Base-by-base conservation (phyloP, 2,329 filamentous ascomycete genomes). In the Verticillium tricorpus region DNA sequence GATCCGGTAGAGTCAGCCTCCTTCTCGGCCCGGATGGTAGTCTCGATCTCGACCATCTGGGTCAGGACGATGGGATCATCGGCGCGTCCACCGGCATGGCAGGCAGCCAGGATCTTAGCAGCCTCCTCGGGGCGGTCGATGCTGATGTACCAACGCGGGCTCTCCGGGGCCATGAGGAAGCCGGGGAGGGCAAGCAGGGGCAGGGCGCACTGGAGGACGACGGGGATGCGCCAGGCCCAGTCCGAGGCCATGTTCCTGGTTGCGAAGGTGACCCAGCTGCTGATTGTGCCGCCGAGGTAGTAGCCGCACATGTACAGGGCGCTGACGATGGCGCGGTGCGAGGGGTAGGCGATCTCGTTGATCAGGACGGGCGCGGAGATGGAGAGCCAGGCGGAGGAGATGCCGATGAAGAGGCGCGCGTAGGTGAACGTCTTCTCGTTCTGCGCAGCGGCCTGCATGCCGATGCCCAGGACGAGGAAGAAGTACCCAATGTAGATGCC, bases 11-110 rank as follows among this genome's bases (percentile, higher is more conserved):
- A 73, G 67, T 77, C 74, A 67, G 73, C 75, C 66, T 79, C 75
- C 67, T 79, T 76, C 71, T 86, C 85, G 31, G 84, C 68, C 60
- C 76, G 74, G 63, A 86, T 77, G 6, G 84, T 85, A 68, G 85
- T 82, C 71, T 80, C 81, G 71, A 88, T 87, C 72, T 88, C 85
- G 39, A 77, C 76, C 72, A 78, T 85, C 68, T 87, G 83, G 68
- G 84, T 83, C 67, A 85, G 80, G 6, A 88, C 85, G 17, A 80
- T 80, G 12, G 80, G 72, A 71, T 86, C 68, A 32, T 72, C 64
- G 56, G 63, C 65, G 64, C 73, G 64, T 37, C 71, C 72, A 55
- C 71, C 71, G 62, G 71, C 71, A 57, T 72, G 71, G 60, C 71
- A 73, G 56, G 68, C 70, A 50, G 72, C 74, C 1, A 79, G 68